Base-by-base conservation (phyloP, 1,284 basidiomycete genomes). In the Butyriboletus appendiculatus region DNA sequence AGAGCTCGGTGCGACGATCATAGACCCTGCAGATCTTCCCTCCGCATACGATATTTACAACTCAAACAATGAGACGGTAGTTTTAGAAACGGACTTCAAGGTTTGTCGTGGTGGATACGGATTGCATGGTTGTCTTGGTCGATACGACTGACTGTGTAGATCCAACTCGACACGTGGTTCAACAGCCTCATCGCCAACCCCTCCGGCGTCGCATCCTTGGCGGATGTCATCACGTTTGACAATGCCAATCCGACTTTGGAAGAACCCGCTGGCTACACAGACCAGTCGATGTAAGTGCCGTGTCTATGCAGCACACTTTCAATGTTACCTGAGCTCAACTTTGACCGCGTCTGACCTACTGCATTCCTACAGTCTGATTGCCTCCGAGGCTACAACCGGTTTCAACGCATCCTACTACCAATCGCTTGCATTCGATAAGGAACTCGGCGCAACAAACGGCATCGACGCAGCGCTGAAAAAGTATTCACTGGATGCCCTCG, bases 21-120 rank as follows among this genome's bases (percentile, higher is more conserved):
- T 87, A 5, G 85, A 86, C 64, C 82, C 83, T 4, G 84, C 82
- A 2, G 79, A 86, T 62, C 63, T 86, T 14, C 83, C 84, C 0
- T 78, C 76, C 38, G 81, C 79, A 6, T 73, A 79, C 7, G 82
- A 84, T 48, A 76, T 85, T 43, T 69, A 71, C 6, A 63, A 61
- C 9, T 80, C 76, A 0, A 75, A 78, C 12, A 82, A 81, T 53
- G 84, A 86, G 62, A 77, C 76, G 0, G 59, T 81, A 12, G 83
- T 86, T 4, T 61, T 82, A 11, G 66, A 76, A 32, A 67, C 73
- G 2, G 84, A 87, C 57, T 85, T 86, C 69, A 86, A 86, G 75
- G 84, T 75, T 49, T 26, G 58, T 52, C 16, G n/a, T 32, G 2
- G 18, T 16, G 14, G 22, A 18, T 42, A n/a, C 4, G 20, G 35